Base-by-base conservation (phyloP, 169 alveolate species). In the Theileria equi region DNA sequence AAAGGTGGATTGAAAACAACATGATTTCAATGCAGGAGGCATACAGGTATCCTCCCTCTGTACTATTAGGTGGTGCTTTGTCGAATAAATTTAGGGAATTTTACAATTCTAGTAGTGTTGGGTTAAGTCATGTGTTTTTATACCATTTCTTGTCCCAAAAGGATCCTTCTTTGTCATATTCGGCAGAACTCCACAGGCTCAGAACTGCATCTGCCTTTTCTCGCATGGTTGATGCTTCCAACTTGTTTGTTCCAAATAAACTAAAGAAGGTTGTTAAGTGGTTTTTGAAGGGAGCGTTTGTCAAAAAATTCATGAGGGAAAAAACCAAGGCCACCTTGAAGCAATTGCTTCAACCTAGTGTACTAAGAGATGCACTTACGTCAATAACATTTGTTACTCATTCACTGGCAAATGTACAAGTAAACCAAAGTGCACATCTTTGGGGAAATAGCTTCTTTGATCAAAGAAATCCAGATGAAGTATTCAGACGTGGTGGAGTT, bases 371-470 rank as follows among this genome's bases (percentile, higher is more conserved):
- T 38, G 88, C 88, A 1, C 44, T 65, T 8, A 49, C 84, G 31
- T 36, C 89, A 31, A 81, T 86, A 31, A 80, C 81, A 11, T 86
- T 86, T 38, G 85, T 83, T 16, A 86, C 92, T 3, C 92, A 86
- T 53, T 57, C 89, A 0, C 72, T 86, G 13, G 92, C 92, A 31
- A 53, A 79, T 7, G 66, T 67, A 48, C 85, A 77, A 43, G 72
- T 86, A 29, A 78, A 50, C 35, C 89, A 86, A 54, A 86, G 78
- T 47, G 81, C 81, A 16, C 57, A 13, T 7, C 16, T 54, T 11
- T 77, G 80, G 80, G 86, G 81, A 11, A 48, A 76, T 3, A 62
- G 73, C 1, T n/a, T 63, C 32, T 21, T 43, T 28, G 23, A 64
- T 19, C 31, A 29, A 11, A 19, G 28, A 11, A 49, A 23, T 13